phyloP scores from a whole-genome alignment of 2,329 filamentous ascomycete species.

The Colletotrichum karsti region DNA sequence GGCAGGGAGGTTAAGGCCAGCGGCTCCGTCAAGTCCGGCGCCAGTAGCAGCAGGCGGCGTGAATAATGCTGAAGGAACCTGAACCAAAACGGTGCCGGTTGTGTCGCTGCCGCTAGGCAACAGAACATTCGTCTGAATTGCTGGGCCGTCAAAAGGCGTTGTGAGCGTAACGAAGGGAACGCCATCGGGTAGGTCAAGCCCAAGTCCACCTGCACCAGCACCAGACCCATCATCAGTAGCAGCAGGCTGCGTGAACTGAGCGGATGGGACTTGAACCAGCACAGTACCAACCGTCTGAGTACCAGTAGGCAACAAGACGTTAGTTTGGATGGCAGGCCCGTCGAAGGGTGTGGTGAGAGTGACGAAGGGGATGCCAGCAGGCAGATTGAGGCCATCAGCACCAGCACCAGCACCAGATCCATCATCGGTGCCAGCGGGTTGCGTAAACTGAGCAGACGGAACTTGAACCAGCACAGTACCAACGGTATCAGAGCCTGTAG shows the following conservation, averaged over 20 bases:
- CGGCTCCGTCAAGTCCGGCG: neutral
- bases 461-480: neutral
- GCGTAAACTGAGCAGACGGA: neutral
- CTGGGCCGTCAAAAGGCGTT: neutral
- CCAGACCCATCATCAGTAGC: too few relatives aligned
- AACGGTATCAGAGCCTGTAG: too few relatives aligned
- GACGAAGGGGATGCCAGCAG: too few relatives aligned
- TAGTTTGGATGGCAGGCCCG: too few relatives aligned
- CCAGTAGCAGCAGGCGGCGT: neutral
- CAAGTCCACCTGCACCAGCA: too few relatives aligned
- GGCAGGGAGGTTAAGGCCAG: too few relatives aligned
- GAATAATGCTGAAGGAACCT: conserved; percentile 13
- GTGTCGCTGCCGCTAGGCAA: conserved; percentile 5
- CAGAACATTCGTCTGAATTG: neutral
- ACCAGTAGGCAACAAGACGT: too few relatives aligned
- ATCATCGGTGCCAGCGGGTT: neutral
- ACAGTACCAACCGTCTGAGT: too few relatives aligned
- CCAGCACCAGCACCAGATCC: too few relatives aligned
- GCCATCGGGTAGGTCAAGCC: too few relatives aligned
- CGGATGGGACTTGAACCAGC: neutral
- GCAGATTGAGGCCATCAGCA: too few relatives aligned
- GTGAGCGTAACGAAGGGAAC: conserved; percentile 2
- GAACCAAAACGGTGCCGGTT: conserved; percentile 14
- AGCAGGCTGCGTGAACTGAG: neutral
- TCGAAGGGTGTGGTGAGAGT: too few relatives aligned